Percentiles rank a stretch among this genome's conserved stretches.
Conservation (phyloP, 169 alveolate species). For the Plasmodium berghei region DNA sequence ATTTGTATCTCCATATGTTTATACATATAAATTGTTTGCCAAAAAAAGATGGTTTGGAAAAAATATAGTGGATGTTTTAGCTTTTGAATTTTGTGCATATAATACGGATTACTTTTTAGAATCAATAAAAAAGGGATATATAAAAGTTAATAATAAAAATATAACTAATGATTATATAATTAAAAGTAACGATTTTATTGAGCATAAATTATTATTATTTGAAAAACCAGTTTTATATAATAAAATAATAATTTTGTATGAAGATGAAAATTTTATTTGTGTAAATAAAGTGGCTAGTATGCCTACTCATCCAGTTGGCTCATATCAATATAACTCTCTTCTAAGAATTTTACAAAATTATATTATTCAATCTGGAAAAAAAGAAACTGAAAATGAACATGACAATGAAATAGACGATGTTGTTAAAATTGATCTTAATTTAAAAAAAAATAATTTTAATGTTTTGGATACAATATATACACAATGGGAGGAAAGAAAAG, state of each 20-base stretch:
- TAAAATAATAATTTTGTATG: constrained; percentile 73
- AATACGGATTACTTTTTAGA: constrained; percentile 75
- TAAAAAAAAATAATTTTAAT: constrained; percentile 17
- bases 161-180: constrained; percentile 78
- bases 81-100: constrained; percentile 84
- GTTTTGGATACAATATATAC: too few relatives aligned
- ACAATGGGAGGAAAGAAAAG: too few relatives aligned
- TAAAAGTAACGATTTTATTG: constrained; percentile 78
- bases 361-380: constrained; percentile 6
- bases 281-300: constrained; percentile 83
- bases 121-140: constrained; percentile 77
- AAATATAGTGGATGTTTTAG: constrained; percentile 76
- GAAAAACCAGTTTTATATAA: constrained; percentile 81
- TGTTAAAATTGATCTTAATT: constrained; percentile 50
- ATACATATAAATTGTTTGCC: constrained; percentile 78
- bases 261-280: constrained; percentile 81
- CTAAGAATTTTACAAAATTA: constrained; percentile 78
- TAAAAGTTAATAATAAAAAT: constrained; percentile 74
- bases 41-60: constrained; percentile 85
- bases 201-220: constrained; percentile 81
- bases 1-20: constrained; percentile 83
- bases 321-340: constrained; percentile 83
- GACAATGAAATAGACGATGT: constrained; percentile 26
- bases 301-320: constrained; percentile 86
- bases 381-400: background rate